A percentile compares a stretch with the other conserved stretches of the same genome.
Conservation (phyloP, 768 basidiomycete genomes). For the Boletellus sp. region DNA sequence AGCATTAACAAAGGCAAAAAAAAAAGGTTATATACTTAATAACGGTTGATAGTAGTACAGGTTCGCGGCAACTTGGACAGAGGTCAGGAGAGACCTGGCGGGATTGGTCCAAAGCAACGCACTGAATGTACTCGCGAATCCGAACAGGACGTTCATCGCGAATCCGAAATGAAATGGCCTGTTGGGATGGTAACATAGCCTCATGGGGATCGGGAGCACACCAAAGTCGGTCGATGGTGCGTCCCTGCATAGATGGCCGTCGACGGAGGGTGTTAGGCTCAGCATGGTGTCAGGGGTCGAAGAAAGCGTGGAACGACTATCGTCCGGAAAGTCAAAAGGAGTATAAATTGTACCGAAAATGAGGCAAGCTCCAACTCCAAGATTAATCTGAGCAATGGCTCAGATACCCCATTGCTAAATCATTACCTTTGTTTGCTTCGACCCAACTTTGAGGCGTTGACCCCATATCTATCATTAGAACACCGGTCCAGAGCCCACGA, state of each 20-base stretch:
- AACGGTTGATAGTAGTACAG: constrained; percentile 83
- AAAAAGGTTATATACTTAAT: constrained; percentile 46
- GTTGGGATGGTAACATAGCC: constrained; percentile 48
- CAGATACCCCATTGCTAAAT: too few relatives aligned
- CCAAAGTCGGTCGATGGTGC: constrained; percentile 47
- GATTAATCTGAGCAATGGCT: too few relatives aligned
- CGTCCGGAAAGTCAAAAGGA: background rate
- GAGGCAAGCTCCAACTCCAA: background rate
- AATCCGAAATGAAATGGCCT: constrained; percentile 52
- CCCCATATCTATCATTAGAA: too few relatives aligned
- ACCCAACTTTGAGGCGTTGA: too few relatives aligned
- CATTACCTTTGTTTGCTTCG: too few relatives aligned
- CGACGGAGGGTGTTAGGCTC: background rate
- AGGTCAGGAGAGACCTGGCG: background rate
- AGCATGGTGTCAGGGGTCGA: constrained; percentile 6
- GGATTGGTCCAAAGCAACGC: background rate
- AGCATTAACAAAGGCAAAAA: background rate
- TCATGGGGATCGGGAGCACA: constrained; percentile 59
- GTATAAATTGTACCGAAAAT: constrained; percentile 12
- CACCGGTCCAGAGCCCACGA: too few relatives aligned
- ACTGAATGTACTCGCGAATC: constrained; percentile 52
- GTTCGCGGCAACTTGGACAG: constrained; percentile 58
- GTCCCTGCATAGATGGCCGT: background rate
- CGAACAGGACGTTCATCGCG: constrained; percentile 55
- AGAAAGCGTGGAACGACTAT: constrained; percentile 12